phyloP scores from a whole-genome alignment of 768 basidiomycete species.

The Termitomyces sp. region DNA sequence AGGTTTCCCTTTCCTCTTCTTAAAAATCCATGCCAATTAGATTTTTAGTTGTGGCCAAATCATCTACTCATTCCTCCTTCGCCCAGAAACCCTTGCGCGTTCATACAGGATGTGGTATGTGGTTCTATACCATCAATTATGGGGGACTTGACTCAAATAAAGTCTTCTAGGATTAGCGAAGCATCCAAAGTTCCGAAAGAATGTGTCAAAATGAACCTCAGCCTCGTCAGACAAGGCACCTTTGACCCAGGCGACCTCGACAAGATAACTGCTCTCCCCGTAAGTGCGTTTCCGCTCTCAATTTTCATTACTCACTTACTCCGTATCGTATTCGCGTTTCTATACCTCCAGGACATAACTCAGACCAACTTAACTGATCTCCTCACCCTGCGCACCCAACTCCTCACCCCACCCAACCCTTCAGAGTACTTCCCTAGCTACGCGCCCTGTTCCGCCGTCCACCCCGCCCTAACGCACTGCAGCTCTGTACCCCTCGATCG shows the following conservation, averaged over 20 bases:
- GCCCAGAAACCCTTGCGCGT: slow-evolving; percentile 79
- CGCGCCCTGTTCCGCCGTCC: slow-evolving; percentile 67
- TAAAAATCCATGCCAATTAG: background rate
- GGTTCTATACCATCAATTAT: background rate
- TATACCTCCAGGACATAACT: slow-evolving; percentile 44
- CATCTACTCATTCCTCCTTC: slow-evolving; percentile 68
- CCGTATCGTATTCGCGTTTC: background rate
- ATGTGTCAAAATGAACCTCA: slow-evolving; percentile 55
- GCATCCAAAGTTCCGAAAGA: slow-evolving; percentile 61
- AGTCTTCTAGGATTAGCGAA: slow-evolving; percentile 53
- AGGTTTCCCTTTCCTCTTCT: slow-evolving; percentile 14
- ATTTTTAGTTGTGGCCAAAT: slow-evolving; percentile 74
- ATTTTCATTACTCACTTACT: background rate
- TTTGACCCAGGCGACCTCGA: slow-evolving; percentile 59
- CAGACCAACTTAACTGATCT: slow-evolving; percentile 45
- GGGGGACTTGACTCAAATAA: background rate
- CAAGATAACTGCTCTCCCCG: slow-evolving; percentile 42
- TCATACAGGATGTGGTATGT: slow-evolving; percentile 72
- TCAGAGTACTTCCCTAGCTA: slow-evolving; percentile 43
- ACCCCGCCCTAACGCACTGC: slow-evolving; percentile 68
- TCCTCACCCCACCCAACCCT: slow-evolving; percentile 24
- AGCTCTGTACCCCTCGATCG: slow-evolving; percentile 56
- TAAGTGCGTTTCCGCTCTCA: slow-evolving; percentile 16
- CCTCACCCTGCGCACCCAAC: slow-evolving; percentile 34
- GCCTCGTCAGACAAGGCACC: slow-evolving; percentile 51